Percentiles rank a stretch among this genome's conserved stretches.
phyloP scores from a whole-genome alignment of 2,329 filamentous ascomycete species.

The Pseudogymnoascus sp. region DNA sequence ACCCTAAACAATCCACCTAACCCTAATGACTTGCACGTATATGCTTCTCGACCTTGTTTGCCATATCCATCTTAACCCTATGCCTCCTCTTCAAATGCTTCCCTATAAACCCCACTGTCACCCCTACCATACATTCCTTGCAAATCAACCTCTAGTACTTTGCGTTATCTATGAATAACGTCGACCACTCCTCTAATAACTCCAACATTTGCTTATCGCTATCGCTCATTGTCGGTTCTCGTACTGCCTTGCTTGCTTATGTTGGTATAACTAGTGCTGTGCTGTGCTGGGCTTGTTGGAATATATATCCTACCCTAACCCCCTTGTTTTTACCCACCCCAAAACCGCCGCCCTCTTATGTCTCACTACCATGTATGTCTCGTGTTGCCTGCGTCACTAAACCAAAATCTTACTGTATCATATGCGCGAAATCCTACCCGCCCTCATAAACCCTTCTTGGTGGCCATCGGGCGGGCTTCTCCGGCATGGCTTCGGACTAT shows the following conservation, averaged over 20 bases:
- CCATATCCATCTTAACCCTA: neutral
- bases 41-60: neutral
- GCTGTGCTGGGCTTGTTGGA: neutral
- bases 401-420: too few species aligned
- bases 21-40: neutral
- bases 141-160: neutral
- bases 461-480: too few species aligned
- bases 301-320: neutral
- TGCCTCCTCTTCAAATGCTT: neutral
- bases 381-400: too few species aligned
- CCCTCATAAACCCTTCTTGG: too few species aligned
- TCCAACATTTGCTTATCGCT: too few species aligned
- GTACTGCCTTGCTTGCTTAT: neutral
- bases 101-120: neutral
- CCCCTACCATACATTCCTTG: neutral
- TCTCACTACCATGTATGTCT: too few species aligned
- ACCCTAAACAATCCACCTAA: neutral
- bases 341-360: neutral
- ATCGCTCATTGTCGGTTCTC: neutral
- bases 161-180: too few species aligned
- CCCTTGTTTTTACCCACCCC: neutral
- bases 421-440: too few species aligned
- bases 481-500: too few species aligned
- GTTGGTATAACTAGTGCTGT: neutral
- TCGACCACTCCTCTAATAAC: too few species aligned